phyloP scores from a whole-genome alignment of 2,329 filamentous ascomycete genomes.

The Zasmidium angulare region DNA sequence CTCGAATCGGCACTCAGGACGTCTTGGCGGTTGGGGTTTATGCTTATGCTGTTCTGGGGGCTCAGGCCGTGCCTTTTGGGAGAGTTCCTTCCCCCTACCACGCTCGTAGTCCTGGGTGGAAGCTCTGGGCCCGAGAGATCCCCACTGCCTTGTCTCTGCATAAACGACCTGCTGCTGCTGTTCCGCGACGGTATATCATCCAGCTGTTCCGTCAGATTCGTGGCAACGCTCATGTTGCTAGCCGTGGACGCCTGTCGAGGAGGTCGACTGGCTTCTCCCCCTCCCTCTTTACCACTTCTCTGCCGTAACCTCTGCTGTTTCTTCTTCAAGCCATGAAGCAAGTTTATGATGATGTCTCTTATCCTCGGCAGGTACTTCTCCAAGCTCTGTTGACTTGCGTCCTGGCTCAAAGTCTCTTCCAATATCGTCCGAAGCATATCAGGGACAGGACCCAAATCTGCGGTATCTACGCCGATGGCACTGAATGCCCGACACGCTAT shows the following conservation, averaged over 20 bases:
- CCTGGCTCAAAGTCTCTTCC: conserved; percentile 93
- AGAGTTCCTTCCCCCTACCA: conserved; percentile 42
- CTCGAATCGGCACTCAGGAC: conserved; percentile 49
- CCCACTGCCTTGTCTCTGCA: conserved; percentile 41
- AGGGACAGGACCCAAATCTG: conserved; percentile 90
- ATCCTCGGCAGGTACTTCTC: conserved; percentile 93
- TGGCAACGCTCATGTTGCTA: conserved; percentile 46
- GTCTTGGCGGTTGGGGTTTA: conserved; percentile 15
- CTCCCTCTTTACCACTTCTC: conserved; percentile 47
- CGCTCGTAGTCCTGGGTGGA: conserved; percentile 50
- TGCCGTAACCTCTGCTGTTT: conserved; percentile 86
- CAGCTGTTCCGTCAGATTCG: conserved; percentile 46
- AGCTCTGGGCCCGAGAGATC: conserved; percentile 45
- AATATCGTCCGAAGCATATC: conserved; percentile 86
- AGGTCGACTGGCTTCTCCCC: conserved; percentile 26
- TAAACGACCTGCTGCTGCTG: conserved; percentile 42
- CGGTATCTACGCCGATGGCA: conserved; percentile 93
- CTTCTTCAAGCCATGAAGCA: conserved; percentile 92
- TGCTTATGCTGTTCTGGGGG: conserved; percentile 34
- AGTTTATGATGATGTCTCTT: conserved; percentile 96
- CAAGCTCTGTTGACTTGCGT: conserved; percentile 88
- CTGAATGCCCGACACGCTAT: conserved; percentile 96
- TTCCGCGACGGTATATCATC: conserved; percentile 42
- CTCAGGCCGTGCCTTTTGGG: conserved; percentile 44
- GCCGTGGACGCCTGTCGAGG: conserved; percentile 47